Evolutionary conservation across 164 flowering plant genomes (phyloP).

Genomic region (grape (Vitis vinifera)): DNA sequence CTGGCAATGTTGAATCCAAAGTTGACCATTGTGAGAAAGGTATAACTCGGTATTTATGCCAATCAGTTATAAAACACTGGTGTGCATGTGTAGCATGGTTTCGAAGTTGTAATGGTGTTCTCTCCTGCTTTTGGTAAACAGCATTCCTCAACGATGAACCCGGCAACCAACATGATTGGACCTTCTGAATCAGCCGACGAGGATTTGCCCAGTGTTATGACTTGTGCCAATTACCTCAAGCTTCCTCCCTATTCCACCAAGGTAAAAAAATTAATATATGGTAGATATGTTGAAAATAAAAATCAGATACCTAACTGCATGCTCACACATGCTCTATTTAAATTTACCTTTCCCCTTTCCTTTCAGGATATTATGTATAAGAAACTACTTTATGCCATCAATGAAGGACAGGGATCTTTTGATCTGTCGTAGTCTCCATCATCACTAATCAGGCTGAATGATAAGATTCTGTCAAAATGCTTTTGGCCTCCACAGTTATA

Average conservation of each 20-base stretch:
- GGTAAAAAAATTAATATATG: slow-evolving; percentile 35
- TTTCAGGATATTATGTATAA: slow-evolving; percentile 90
- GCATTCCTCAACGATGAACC: slow-evolving; percentile 70
- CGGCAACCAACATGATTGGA: slow-evolving; percentile 62
- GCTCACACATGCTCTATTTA: background rate
- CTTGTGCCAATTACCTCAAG: slow-evolving; percentile 98
- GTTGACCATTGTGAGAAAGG: slow-evolving; percentile 98
- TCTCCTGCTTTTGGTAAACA: slow-evolving; percentile 18
- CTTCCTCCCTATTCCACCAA: slow-evolving; percentile 98
- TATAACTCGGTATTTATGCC: slow-evolving; percentile 16
- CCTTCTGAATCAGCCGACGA: slow-evolving; percentile 84
- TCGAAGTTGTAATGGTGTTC: too few species aligned
- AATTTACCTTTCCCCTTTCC: background rate
- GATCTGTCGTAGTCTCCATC: slow-evolving; percentile 68
- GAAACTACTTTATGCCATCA: slow-evolving; percentile 91
- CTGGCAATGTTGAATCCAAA: slow-evolving; percentile 91
- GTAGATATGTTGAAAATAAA: too few species aligned
- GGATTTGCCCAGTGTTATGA: slow-evolving; percentile 99
- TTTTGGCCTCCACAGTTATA: too few species aligned
- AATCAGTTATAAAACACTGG: too few species aligned
- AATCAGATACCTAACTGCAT: too few species aligned
- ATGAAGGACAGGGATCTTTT: slow-evolving; percentile 98
- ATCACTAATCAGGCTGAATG: slow-evolving; percentile 9
- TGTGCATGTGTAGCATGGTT: too few species aligned
- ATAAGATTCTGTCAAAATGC: too few species aligned